These are phyloP conservation scores for Suhomyces faveliae DNA, from an alignment of 805 yeast genomes.

Conservation along the genomic window DNA sequence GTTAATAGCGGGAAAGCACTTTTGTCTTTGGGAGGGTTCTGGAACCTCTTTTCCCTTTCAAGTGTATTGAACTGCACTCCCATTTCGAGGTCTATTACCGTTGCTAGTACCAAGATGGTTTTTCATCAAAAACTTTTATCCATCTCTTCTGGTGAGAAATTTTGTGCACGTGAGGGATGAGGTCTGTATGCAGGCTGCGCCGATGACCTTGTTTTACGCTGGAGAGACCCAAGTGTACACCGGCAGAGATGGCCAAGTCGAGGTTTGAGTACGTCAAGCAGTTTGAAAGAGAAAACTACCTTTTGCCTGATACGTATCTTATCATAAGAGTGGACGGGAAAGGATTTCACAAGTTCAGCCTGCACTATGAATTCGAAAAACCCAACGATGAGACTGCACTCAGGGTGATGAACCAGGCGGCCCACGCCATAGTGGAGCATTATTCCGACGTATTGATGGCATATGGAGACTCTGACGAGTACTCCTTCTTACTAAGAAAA, in stretches of 20 bases:
- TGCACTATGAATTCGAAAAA: conserved; percentile 69
- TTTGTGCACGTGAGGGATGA: conserved; percentile 9
- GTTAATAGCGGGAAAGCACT: conserved; percentile 76
- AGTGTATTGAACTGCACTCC: conserved; percentile 73
- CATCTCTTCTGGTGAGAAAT: neutral
- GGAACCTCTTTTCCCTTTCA: conserved; percentile 82
- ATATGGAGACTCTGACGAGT: conserved; percentile 95
- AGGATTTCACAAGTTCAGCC: conserved; percentile 86
- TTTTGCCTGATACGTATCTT: conserved; percentile 79
- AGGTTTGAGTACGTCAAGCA: conserved; percentile 81
- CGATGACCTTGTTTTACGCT: no score
- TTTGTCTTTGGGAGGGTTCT: conserved; percentile 85
- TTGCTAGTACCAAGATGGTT: no score
- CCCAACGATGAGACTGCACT: conserved; percentile 86
- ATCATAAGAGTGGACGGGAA: conserved; percentile 90
- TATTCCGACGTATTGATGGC: conserved; percentile 77
- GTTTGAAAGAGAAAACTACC: conserved; percentile 70
- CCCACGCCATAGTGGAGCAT: conserved; percentile 57
- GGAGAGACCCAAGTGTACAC: neutral
- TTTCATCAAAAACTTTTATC: conserved; percentile 2
- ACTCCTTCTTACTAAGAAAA: conserved; percentile 70
- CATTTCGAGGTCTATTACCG: no score
- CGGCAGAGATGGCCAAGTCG: conserved; percentile 75
- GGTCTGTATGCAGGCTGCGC: conserved; percentile 1
- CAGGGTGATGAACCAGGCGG: conserved; percentile 78